phyloP scores from a whole-genome alignment of 2,329 filamentous ascomycete species.

The Exophiala alcalophila region DNA sequence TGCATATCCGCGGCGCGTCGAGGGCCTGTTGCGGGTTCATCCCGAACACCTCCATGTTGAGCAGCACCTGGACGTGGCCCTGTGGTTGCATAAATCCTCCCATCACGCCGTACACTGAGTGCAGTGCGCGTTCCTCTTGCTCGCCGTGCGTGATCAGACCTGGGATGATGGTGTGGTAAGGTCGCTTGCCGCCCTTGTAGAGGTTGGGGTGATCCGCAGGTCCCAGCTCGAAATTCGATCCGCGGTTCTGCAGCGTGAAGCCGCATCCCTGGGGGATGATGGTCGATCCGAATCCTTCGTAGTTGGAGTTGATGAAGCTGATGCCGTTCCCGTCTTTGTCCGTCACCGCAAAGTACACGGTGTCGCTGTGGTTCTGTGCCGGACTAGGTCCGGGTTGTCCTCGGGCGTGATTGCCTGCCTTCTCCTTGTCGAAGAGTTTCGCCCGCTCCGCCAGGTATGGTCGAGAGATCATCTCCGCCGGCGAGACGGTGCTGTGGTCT shows the following conservation, averaged over 20 bases:
- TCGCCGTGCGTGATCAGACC: constrained; percentile 73
- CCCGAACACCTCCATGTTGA: constrained; percentile 82
- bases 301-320: constrained; percentile 96
- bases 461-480: constrained; percentile 66
- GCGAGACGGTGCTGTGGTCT: constrained; percentile 54
- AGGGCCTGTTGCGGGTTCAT: constrained; percentile 82
- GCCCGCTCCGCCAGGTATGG: constrained; percentile 70
- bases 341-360: constrained; percentile 86
- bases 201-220: constrained; percentile 69
- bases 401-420: constrained; percentile 56
- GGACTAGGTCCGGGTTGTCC: constrained; percentile 63
- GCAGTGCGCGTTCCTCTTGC: constrained; percentile 63
- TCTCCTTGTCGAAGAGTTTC: constrained; percentile 58
- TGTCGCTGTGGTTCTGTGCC: constrained; percentile 82
- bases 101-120: constrained; percentile 93
- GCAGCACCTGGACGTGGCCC: constrained; percentile 86
- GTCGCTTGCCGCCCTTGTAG: constrained; percentile 76
- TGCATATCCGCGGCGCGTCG: constrained; percentile 87
- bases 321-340: constrained; percentile 84
- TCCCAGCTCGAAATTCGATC: constrained; percentile 73
- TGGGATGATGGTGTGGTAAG: constrained; percentile 97
- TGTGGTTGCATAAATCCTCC: constrained; percentile 98
- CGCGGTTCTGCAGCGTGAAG: constrained; percentile 92
- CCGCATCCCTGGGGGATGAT: constrained; percentile 85
- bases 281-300: constrained; percentile 75